Conservation (phyloP, 208 protist genomes). For the Trypanosoma melophagium region DNA sequence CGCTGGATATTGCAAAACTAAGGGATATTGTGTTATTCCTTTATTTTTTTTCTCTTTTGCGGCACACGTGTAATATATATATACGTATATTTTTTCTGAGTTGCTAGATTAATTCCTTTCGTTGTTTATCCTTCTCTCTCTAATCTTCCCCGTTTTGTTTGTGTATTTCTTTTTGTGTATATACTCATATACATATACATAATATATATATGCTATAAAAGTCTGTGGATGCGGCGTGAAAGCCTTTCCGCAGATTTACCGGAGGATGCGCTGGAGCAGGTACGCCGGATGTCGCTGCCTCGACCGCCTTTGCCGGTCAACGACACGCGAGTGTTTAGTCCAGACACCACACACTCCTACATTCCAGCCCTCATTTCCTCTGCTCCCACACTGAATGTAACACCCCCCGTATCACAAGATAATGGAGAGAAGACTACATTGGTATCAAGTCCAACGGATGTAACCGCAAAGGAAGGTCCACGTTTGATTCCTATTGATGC, state of each 20-base stretch:
- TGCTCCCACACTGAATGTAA: neutral
- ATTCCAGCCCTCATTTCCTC: neutral
- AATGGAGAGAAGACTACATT: too few species aligned
- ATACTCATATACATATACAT: neutral
- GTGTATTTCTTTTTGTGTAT: neutral
- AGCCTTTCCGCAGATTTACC: too few species aligned
- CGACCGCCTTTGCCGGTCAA: neutral
- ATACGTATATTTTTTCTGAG: neutral
- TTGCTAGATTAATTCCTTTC: conserved; percentile 7
- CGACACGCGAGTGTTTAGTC: neutral
- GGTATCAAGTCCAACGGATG: too few species aligned
- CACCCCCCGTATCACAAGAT: too few species aligned
- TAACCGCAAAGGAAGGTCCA: neutral
- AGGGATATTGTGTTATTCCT: too few species aligned
- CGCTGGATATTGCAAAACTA: too few species aligned
- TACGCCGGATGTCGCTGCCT: neutral
- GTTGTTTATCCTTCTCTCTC: conserved; percentile 8
- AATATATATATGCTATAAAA: conserved; percentile 7
- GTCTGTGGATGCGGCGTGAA: too few species aligned
- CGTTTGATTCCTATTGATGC: neutral
- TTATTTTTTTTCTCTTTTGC: too few species aligned
- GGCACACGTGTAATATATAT: too few species aligned
- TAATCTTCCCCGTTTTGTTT: neutral
- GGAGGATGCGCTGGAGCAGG: neutral
- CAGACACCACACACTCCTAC: neutral